These are phyloP conservation scores for Phycomyces nitens DNA, from an alignment of 192 early-diverging fungal genomes.

Conservation along the genomic window DNA sequence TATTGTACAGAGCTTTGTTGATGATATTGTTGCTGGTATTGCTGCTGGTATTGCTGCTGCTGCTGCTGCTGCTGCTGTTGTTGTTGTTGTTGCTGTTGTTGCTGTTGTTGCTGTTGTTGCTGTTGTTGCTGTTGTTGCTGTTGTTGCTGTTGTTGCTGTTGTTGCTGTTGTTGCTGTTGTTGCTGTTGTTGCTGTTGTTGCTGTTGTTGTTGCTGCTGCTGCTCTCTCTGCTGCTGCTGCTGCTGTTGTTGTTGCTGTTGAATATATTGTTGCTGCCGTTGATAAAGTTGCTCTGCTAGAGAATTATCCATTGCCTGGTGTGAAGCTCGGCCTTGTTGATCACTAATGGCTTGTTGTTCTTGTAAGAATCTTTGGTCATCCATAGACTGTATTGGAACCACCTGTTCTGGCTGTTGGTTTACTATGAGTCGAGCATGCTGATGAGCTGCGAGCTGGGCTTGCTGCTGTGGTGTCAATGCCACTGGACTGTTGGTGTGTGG, in stretches of 20 bases:
- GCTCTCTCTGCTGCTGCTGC: not conserved
- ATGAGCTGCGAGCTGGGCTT: no score
- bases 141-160: not conserved
- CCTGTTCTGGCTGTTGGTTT: no score
- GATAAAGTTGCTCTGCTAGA: not conserved
- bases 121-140: slow-evolving; percentile 3
- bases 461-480: no score
- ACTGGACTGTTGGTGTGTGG: no score
- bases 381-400: no score
- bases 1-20: not conserved
- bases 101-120: not conserved
- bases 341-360: no score
- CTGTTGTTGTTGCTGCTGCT: slow-evolving; percentile 1
- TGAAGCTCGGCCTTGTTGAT: not conserved
- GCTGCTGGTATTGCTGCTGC: slow-evolving; percentile 21
- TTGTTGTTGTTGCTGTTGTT: not conserved
- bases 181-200: slow-evolving; percentile 17
- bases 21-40: not conserved
- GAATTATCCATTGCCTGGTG: not conserved
- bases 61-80: slow-evolving; percentile 10
- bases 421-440: no score
- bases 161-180: slow-evolving; percentile 11
- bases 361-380: no score
- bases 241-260: slow-evolving; percentile 4
- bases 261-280: not conserved